Base-by-base conservation (phyloP, 371 early-diverging fungal genomes). In the Mucor indicus region DNA sequence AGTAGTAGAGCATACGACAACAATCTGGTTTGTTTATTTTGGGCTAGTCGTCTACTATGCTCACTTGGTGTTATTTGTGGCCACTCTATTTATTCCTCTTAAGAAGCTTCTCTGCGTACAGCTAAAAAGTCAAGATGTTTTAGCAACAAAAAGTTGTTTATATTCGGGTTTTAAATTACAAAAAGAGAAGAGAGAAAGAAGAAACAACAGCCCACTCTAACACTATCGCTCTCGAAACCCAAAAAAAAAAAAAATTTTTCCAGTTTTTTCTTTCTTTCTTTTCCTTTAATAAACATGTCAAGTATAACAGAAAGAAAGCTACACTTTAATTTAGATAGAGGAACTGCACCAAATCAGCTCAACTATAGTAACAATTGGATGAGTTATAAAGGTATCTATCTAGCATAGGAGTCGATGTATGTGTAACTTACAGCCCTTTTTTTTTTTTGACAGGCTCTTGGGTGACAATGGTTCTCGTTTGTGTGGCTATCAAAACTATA, bases 401-500 rank as follows among this genome's bases (percentile, higher is more conserved):
- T 19, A 17, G 33, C 20, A 23, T 45, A 44, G 29, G 15, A 40
- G 16, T 2, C 24, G 29, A 7, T 1, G 24, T 17, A 6, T 5
- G 7, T 32, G 21, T 24, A 27, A 22, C n/a, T 23, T 5, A 8
- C n/a, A 32, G 6, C 5, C 2, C 16, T 41, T 12, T 10, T 20
- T 25, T 35, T 13, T 41, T 35, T 25, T 24, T 19, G 12, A 41
- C 35, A 90, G 96, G 97, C 23, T 88, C 94, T 15, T 96, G 96
- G 94, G 71, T 87, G 21, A 86, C 92, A 17, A 85, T 88, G 44
- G 60, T 93, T 10, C 64, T 91, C 45, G 60, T 93, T 20, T 80
- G 93, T 37, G 57, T 89, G 3, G 57, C 70, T 15, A 65, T 94
- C 44, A 87, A 92, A 63, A 53, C 91, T 12, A 51, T 88, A 13